phyloP scores from a whole-genome alignment of 2,329 filamentous ascomycete genomes.

The Tolypocladium guangdongense region DNA sequence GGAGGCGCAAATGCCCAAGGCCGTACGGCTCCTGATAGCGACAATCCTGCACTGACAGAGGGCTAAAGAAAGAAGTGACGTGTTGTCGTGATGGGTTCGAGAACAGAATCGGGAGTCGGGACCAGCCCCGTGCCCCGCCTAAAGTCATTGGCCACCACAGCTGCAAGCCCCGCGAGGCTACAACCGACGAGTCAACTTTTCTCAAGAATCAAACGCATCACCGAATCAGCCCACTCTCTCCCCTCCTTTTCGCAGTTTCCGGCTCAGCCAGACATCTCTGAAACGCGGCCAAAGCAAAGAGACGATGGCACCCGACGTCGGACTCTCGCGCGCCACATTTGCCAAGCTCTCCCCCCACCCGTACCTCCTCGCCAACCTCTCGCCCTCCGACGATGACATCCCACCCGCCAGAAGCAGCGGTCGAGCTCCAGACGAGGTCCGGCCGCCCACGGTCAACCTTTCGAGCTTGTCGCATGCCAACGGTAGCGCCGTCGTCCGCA shows the following conservation, averaged over 20 bases:
- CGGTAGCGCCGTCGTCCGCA: conserved; percentile 77
- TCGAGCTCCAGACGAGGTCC: conserved; percentile 57
- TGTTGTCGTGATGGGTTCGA: no score
- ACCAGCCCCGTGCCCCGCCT: not conserved
- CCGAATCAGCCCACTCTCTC: not conserved
- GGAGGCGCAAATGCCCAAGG: not conserved
- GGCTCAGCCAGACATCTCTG: not conserved
- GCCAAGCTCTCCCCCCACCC: conserved; percentile 82
- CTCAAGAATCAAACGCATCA: not conserved
- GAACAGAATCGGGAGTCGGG: not conserved
- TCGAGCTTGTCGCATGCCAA: conserved; percentile 81
- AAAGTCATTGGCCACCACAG: not conserved
- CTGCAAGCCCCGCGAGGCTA: not conserved
- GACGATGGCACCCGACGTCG: conserved; percentile 21
- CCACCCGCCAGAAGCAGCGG: conserved; percentile 67
- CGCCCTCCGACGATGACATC: conserved; percentile 38
- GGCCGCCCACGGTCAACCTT: conserved; percentile 65
- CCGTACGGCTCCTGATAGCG: not conserved
- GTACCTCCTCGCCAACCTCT: conserved; percentile 82
- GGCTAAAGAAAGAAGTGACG: no score
- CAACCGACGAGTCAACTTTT: not conserved
- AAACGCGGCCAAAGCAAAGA: not conserved
- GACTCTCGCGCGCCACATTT: conserved; percentile 58
- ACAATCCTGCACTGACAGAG: no score
- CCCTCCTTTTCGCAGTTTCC: not conserved